Evolutionary conservation across 1,284 basidiomycete species (phyloP), one percentile per base, ranked within the genome.

Genomic region (Caloboletus firmus): DNA sequence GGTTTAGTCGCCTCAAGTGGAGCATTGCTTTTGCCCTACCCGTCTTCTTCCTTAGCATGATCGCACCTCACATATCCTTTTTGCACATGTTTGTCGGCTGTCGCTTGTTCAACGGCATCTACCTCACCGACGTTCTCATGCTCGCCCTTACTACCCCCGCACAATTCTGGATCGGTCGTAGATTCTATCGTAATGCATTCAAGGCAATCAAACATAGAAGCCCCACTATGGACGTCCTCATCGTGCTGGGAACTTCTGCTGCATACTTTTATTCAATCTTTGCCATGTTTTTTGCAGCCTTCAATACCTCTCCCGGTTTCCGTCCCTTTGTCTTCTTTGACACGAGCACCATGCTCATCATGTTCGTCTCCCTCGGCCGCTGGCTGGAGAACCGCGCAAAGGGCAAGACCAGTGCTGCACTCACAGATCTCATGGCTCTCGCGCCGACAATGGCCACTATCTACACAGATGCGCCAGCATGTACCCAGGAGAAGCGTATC

Each of bases 341-440:
- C 74, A 99, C 97, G 2, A 95, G 92, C 64, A 97, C 95, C 17
- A 99, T 99, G 97, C 79, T 99, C 54, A 91, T 99, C 79, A 94
- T 89, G 73, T 99, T 99, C 69, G 92, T 98, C 62, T 94, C 93
- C 5, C 83, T 99, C 30, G 97, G 96, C 2, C 86, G 97, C 37
- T 98, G 91, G 74, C 82, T 99, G 49, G 97, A 99, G 75, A 99
- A 98, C 73, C 82, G 88, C 47, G 97, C 97, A 37, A 99, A 99
- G 72, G 96, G 97, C 40, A 92, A 93, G 73, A 99, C 97, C 1
- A 95, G 93, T 52, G 94, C 95, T 0, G 97, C 97, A 1, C 81
- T 99, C 24, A 98, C 95, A 5, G 93, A 97, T 67, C 83, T 99
- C 45, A 97, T 99, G 88, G 83, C 91, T 12, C 88, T 99, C 34